Conservation (phyloP, 2,329 filamentous ascomycete genomes). For the Pseudogymnoascus sp. region DNA sequence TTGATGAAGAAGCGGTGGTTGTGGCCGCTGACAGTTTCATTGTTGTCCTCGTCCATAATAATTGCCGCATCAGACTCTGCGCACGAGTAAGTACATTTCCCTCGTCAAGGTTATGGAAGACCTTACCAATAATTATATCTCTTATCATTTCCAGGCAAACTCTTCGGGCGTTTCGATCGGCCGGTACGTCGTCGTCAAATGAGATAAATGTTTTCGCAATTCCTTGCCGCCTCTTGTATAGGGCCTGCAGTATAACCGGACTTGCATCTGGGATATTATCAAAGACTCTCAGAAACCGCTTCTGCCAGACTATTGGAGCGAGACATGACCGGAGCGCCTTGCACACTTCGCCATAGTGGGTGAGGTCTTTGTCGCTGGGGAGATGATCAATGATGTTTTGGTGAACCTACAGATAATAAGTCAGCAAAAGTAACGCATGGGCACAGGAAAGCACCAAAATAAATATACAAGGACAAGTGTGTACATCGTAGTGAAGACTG, state of each 20-base stretch:
- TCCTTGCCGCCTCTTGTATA: slow-evolving; percentile 32
- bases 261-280: slow-evolving; percentile 28
- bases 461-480: neutral
- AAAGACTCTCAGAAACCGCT: slow-evolving; percentile 35
- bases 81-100: neutral
- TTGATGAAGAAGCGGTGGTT: neutral
- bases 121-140: slow-evolving; percentile 39
- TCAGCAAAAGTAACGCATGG: neutral
- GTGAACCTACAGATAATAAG: slow-evolving; percentile 21
- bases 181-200: slow-evolving; percentile 14
- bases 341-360: slow-evolving; percentile 35
- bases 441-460: neutral
- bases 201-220: slow-evolving; percentile 22
- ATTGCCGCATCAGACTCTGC: slow-evolving; percentile 24
- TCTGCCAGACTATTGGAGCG: slow-evolving; percentile 39
- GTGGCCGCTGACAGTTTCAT: neutral
- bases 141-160: slow-evolving; percentile 32
- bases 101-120: neutral
- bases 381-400: slow-evolving; percentile 25
- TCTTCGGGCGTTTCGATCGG: slow-evolving; percentile 22
- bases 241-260: slow-evolving; percentile 25
- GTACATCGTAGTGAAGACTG: neutral
- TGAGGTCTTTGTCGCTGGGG: slow-evolving; percentile 36
- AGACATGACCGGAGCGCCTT: slow-evolving; percentile 32
- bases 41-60: slow-evolving; percentile 9